Percentiles rank a stretch among this genome's conserved stretches.
These are phyloP conservation scores for Biancaea sappan DNA, from an alignment of 306 rosid genomes.

Conservation along the genomic window DNA sequence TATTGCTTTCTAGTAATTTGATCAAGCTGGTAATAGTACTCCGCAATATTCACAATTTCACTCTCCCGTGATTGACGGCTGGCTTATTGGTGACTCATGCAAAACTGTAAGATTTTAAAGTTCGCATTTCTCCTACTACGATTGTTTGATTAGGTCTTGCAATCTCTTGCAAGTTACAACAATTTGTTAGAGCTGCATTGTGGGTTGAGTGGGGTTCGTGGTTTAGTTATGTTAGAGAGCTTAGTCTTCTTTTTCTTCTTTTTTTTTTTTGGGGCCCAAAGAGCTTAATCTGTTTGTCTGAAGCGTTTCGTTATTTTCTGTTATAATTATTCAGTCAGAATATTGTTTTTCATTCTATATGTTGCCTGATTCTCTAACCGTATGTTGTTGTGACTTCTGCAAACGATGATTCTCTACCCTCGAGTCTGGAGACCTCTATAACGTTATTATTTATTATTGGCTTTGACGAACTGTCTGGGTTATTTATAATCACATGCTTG, in stretches of 20 bases:
- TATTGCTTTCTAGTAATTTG: constrained; percentile 12
- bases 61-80: constrained; percentile 18
- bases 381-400: background rate
- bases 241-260: no score
- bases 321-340: background rate
- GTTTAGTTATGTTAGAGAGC: background rate
- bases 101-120: background rate
- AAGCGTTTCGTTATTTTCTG: background rate
- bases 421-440: background rate
- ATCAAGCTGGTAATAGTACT: background rate
- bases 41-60: background rate
- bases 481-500: background rate
- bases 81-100: background rate
- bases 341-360: background rate
- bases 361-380: background rate
- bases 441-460: background rate
- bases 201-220: background rate
- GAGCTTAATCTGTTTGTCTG: background rate
- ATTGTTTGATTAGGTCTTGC: background rate
- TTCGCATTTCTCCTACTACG: background rate
- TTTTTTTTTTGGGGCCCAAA: no score
- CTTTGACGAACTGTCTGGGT: background rate
- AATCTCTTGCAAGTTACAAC: background rate
- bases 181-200: background rate
- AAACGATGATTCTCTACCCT: background rate